Conservation (phyloP, 306 rosid genomes). For the Dalbergia oliveri region DNA sequence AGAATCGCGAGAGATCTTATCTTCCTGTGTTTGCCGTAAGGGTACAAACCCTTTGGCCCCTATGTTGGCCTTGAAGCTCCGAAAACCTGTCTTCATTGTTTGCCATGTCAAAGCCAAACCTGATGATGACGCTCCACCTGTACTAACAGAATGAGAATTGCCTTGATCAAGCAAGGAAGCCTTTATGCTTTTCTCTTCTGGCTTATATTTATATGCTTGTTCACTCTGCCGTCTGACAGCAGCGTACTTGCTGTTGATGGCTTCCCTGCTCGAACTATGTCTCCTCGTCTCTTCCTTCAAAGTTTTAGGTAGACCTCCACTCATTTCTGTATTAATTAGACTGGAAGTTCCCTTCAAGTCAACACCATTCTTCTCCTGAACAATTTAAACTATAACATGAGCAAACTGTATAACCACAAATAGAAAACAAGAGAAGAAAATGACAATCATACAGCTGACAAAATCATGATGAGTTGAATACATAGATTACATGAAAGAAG, state of each 20-base stretch:
- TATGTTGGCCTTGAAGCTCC: constrained; percentile 75
- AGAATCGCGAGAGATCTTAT: constrained; percentile 59
- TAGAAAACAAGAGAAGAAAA: background rate
- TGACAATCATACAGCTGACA: constrained; percentile 21
- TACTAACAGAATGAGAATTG: constrained; percentile 48
- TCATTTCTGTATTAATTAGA: constrained; percentile 44
- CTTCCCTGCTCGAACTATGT: constrained; percentile 78
- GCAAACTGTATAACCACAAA: constrained; percentile 10
- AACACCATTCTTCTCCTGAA: constrained; percentile 71
- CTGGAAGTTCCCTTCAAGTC: constrained; percentile 68
- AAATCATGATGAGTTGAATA: constrained; percentile 5
- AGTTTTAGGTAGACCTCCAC: constrained; percentile 58
- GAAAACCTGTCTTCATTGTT: constrained; percentile 83
- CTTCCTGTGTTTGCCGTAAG: constrained; percentile 66
- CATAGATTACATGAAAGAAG: constrained; percentile 6
- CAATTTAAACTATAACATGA: constrained; percentile 30
- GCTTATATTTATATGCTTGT: constrained; percentile 60
- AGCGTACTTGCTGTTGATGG: constrained; percentile 87
- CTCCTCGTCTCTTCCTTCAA: constrained; percentile 71
- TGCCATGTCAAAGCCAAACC: constrained; percentile 79
- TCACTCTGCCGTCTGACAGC: constrained; percentile 74
- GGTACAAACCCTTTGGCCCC: constrained; percentile 72
- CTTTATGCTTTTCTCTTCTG: constrained; percentile 65
- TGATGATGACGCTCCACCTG: constrained; percentile 54
- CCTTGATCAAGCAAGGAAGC: constrained; percentile 70